A percentile compares a stretch with the other conserved stretches of the same genome.
These are phyloP conservation scores for Phaeolepiota aurea DNA, from an alignment of 768 basidiomycete species.

Conservation along the genomic window DNA sequence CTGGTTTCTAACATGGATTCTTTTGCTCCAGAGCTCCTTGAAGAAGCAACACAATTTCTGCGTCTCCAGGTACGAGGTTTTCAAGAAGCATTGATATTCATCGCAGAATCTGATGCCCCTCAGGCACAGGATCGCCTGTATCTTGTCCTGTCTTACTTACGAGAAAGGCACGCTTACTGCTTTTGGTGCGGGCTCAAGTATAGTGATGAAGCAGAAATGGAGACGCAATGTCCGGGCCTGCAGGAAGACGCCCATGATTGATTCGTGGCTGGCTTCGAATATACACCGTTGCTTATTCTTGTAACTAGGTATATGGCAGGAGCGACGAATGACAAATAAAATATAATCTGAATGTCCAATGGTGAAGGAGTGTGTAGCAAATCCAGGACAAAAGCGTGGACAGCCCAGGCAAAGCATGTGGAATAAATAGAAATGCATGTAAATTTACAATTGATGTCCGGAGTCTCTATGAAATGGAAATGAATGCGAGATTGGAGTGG, in stretches of 20 bases:
- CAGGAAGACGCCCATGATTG: conserved; percentile 78
- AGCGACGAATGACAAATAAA: neutral
- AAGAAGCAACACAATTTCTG: conserved; percentile 62
- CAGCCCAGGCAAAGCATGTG: neutral
- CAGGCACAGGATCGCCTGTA: conserved; percentile 67
- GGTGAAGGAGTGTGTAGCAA: neutral
- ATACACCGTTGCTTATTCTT: too few species aligned
- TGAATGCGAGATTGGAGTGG: neutral
- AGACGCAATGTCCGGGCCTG: conserved; percentile 60
- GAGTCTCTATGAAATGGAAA: neutral
- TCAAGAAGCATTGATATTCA: too few species aligned
- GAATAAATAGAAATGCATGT: conserved; percentile 4
- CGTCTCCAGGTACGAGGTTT: conserved; percentile 47
- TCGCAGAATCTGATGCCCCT: too few species aligned
- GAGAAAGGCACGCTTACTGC: conserved; percentile 66
- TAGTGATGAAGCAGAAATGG: conserved; percentile 49
- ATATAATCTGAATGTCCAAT: neutral
- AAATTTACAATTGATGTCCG: conserved; percentile 13
- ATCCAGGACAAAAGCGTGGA: neutral
- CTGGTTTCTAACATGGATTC: conserved; percentile 20
- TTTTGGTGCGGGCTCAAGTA: conserved; percentile 88
- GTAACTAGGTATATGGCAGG: too few species aligned
- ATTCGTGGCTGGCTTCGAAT: conserved; percentile 9
- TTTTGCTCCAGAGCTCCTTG: conserved; percentile 47
- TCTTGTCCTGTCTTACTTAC: conserved; percentile 65